These are phyloP conservation scores for Rhodotorula paludigena DNA, from an alignment of 768 basidiomycete genomes.

Conservation along the genomic window DNA sequence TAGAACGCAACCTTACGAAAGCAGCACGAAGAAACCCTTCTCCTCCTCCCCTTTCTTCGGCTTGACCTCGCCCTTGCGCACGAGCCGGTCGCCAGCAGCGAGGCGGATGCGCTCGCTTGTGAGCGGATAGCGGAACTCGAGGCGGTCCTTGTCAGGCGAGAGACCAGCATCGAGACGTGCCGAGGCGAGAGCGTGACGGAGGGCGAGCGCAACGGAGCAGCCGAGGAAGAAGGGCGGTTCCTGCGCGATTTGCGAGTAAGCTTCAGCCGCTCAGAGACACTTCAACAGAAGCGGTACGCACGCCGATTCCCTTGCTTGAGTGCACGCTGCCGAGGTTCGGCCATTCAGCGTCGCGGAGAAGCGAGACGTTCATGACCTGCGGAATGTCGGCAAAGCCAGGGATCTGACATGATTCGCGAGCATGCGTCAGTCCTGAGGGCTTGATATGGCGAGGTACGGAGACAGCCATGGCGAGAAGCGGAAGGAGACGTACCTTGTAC, in stretches of 20 bases:
- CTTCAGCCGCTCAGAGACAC: too few relatives aligned
- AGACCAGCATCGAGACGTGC: conserved; percentile 39
- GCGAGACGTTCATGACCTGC: conserved; percentile 37
- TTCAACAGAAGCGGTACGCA: conserved; percentile 9
- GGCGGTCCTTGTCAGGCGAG: conserved; percentile 5
- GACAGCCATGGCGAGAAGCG: not conserved
- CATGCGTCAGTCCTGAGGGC: not conserved
- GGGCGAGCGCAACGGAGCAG: conserved; percentile 35
- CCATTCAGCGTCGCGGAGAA: conserved; percentile 37
- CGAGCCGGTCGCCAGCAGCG: conserved; percentile 36
- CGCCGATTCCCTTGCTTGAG: conserved; percentile 23
- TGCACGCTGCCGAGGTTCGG: conserved; percentile 29
- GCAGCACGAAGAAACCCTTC: conserved; percentile 39
- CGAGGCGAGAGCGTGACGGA: conserved; percentile 40
- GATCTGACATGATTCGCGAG: conserved; percentile 35
- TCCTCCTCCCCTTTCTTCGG: conserved; percentile 39
- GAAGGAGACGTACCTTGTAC: not conserved
- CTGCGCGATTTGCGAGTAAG: not conserved
- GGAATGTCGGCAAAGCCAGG: conserved; percentile 42
- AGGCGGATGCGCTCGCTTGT: conserved; percentile 41
- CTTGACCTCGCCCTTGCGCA: conserved; percentile 19
- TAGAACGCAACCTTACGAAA: not conserved
- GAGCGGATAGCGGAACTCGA: conserved; percentile 34
- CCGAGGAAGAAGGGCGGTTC: conserved; percentile 44
- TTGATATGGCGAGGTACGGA: not conserved